A percentile compares a stretch with the other conserved stretches of the same genome.
phyloP scores from a whole-genome alignment of 148 eudicot genomes.

The Euryodendron excelsum region DNA sequence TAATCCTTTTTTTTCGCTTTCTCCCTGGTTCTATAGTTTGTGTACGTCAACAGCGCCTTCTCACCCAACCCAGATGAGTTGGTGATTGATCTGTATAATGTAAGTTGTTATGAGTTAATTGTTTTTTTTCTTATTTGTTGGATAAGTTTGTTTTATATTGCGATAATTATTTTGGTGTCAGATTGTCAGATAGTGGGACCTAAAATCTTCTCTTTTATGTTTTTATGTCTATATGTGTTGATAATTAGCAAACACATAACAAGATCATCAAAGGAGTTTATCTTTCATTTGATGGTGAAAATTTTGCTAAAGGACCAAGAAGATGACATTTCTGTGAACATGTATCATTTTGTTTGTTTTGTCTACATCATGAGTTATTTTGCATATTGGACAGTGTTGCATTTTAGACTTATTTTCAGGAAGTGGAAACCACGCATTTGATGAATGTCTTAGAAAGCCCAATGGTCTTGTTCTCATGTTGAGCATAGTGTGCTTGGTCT shows the following conservation, averaged over 20 bases:
- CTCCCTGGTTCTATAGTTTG: constrained; percentile 49
- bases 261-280: neutral
- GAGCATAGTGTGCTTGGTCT: neutral
- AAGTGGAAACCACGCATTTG: neutral
- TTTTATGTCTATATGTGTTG: neutral
- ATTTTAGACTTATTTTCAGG: neutral
- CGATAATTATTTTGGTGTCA: neutral
- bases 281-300: neutral
- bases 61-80: constrained; percentile 90
- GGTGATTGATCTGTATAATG: constrained; percentile 76
- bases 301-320: neutral
- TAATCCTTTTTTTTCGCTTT: constrained; percentile 1
- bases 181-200: neutral
- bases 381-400: neutral
- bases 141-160: neutral
- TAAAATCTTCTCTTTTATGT: neutral
- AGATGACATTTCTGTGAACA: neutral
- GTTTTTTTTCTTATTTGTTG: neutral
- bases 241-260: neutral
- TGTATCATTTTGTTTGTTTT: neutral
- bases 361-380: too few species aligned
- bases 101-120: constrained; percentile 36
- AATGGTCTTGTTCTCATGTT: neutral
- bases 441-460: too few species aligned
- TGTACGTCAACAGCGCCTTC: constrained; percentile 91